phyloP scores from a whole-genome alignment of 2,329 filamentous ascomycete species.

The Cladophialophora carrionii region DNA sequence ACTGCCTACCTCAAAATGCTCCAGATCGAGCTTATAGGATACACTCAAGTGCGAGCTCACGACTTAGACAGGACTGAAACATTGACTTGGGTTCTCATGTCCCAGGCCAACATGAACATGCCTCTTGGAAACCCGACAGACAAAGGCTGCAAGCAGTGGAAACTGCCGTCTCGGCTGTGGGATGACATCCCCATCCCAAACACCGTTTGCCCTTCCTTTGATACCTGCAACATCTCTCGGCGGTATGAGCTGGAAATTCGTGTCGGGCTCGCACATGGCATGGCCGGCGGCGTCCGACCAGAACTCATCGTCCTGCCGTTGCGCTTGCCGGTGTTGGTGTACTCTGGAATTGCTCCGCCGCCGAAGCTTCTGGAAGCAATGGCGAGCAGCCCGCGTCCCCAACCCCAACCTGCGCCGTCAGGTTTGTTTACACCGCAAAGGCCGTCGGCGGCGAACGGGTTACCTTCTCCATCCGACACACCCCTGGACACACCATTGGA shows the following conservation, averaged over 20 bases:
- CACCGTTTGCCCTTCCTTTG: conserved; percentile 83
- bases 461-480: conserved; percentile 8
- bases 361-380: conserved; percentile 66
- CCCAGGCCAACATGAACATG: conserved; percentile 70
- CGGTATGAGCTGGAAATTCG: conserved; percentile 82
- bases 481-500: conserved; percentile 19
- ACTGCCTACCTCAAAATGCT: conserved; percentile 75
- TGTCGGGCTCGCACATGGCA: conserved; percentile 75
- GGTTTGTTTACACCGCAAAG: conserved; percentile 13
- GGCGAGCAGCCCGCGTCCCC: conserved; percentile 40
- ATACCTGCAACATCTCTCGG: conserved; percentile 82
- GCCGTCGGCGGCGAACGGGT: conserved; percentile 15
- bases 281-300: conserved; percentile 58
- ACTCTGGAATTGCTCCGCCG: conserved; percentile 83
- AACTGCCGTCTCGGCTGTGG: conserved; percentile 72
- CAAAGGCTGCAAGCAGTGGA: conserved; percentile 67
- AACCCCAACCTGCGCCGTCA: conserved; percentile 36
- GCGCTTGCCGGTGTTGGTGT: conserved; percentile 77
- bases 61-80: conserved; percentile 71
- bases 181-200: conserved; percentile 72
- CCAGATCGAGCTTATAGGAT: conserved; percentile 79
- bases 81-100: conserved; percentile 75
- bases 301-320: conserved; percentile 79
- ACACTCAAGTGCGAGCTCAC: conserved; percentile 78
- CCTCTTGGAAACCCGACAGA: conserved; percentile 64